Percentiles rank a stretch among this genome's conserved stretches.
These are phyloP conservation scores for Naganishia vaughanmartiniae DNA, from an alignment of 768 basidiomycete genomes.

Conservation along the genomic window DNA sequence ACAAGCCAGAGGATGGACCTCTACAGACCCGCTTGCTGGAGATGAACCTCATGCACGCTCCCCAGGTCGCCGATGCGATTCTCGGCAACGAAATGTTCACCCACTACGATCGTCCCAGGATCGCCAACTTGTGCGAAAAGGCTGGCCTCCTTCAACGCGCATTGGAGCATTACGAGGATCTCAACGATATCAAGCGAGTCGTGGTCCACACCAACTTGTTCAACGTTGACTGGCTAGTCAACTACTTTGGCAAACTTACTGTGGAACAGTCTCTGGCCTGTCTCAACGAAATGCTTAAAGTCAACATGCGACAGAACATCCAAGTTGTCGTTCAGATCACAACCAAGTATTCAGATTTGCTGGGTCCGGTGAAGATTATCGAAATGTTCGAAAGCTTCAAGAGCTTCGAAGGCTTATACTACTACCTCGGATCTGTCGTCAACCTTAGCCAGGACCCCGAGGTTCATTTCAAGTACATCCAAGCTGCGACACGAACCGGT, in stretches of 20 bases:
- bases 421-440: constrained; percentile 96
- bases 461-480: constrained; percentile 99
- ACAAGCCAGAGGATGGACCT: constrained; percentile 92
- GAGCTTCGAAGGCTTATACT: constrained; percentile 97
- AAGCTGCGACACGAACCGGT: constrained; percentile 94
- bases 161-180: constrained; percentile 94
- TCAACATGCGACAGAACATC: constrained; percentile 96
- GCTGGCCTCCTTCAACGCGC: constrained; percentile 95
- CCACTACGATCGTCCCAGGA: constrained; percentile 91
- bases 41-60: constrained; percentile 96
- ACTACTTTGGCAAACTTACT: constrained; percentile 92
- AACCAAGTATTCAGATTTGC: constrained; percentile 96
- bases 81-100: constrained; percentile 98
- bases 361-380: constrained; percentile 94
- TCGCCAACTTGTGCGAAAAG: constrained; percentile 98
- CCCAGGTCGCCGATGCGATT: constrained; percentile 98
- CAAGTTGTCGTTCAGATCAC: constrained; percentile 95
- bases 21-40: constrained; percentile 94
- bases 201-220: constrained; percentile 86
- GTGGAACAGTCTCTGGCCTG: constrained; percentile 96
- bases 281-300: constrained; percentile 91
- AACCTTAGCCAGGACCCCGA: constrained; percentile 94
- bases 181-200: constrained; percentile 97
- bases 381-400: constrained; percentile 99
- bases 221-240: constrained; percentile 91